Base-by-base conservation (phyloP, 1,139 yeast species). In the Geotrichum restrictum region DNA sequence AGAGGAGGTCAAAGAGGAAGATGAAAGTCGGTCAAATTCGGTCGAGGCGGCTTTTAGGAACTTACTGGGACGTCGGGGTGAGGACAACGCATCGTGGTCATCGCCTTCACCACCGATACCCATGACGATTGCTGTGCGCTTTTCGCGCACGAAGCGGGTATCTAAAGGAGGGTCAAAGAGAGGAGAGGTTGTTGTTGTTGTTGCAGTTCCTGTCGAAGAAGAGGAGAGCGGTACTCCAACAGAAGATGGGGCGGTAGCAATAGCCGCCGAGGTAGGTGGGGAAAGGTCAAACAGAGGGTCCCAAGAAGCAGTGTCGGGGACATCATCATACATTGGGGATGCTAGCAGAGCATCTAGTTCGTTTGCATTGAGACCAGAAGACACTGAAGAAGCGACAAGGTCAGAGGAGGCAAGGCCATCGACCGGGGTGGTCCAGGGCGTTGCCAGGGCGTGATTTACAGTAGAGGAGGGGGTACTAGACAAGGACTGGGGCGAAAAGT, bases 111-210 rank as follows among this genome's bases (percentile, higher is more conserved):
- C 8, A 24, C 29, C 29, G 29, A 5, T 8, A 5, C 29, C 45
- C 48, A 33, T 41, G 22, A 59, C 59, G 44, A 59, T 54, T 10
- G 60, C 60, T 21, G 57, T 42, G 3, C 59, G 53, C 52, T 56
- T 55, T 49, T 59, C 62, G 18, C 53, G 50, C 14, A 48, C 49
- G 47, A 59, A 59, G 21, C 46, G 46, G 41, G 48, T 45, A 5
- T 40, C 46, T 22, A 49, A 29, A 13, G 38, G 37, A 14, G 19
- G 6, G n/a, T 31, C 37, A 18, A 21, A 42, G 8, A 31, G 22
- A 4, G 46, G 32, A 24, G 29, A 5, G 18, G 34, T 22, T 10
- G 44, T 11, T n/a, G 44, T 8, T 11, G 34, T 10, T 13, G 16
- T 2, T 4, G 24, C 31, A 21, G 14, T 5, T 3, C 3, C 19